Percentiles rank a stretch among this genome's conserved stretches.
These are phyloP conservation scores for Beauveria varroae DNA, from an alignment of 2,329 filamentous ascomycete genomes.

Conservation along the genomic window DNA sequence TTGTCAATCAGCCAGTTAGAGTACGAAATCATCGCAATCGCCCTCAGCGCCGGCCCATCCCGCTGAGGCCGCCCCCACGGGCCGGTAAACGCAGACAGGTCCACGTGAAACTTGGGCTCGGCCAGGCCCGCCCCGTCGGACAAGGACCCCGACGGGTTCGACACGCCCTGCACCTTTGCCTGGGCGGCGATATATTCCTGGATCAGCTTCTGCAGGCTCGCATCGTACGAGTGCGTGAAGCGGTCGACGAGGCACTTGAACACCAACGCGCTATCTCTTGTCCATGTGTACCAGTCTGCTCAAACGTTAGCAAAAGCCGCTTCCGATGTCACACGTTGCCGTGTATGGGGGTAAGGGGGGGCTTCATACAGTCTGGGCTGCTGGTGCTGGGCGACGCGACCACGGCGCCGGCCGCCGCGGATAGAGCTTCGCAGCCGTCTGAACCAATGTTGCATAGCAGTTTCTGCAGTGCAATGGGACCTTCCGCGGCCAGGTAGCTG, in stretches of 20 bases:
- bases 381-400: constrained; percentile 48
- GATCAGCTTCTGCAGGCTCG: constrained; percentile 50
- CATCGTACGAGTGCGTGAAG: constrained; percentile 52
- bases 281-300: constrained; percentile 73
- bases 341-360: no score
- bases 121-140: constrained; percentile 49
- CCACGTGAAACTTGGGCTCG: constrained; percentile 66
- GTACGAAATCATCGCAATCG: constrained; percentile 65
- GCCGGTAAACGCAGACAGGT: constrained; percentile 56
- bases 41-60: constrained; percentile 71
- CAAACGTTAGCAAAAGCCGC: neutral
- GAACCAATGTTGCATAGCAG: constrained; percentile 55
- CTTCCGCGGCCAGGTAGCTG: constrained; percentile 45
- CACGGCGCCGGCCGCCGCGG: constrained; percentile 43
- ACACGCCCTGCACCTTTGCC: constrained; percentile 56
- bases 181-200: constrained; percentile 62
- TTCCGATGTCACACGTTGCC: no score
- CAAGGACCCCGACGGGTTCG: constrained; percentile 59
- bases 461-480: constrained; percentile 41
- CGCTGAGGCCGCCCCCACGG: constrained; percentile 72
- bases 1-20: constrained; percentile 64
- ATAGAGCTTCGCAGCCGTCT: constrained; percentile 40
- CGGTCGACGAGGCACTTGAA: constrained; percentile 63
- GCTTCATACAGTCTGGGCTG: constrained; percentile 47
- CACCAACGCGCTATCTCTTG: constrained; percentile 62